Evolutionary conservation across 139 green algal species (phyloP).

Genomic region (Chlorella sp.): DNA sequence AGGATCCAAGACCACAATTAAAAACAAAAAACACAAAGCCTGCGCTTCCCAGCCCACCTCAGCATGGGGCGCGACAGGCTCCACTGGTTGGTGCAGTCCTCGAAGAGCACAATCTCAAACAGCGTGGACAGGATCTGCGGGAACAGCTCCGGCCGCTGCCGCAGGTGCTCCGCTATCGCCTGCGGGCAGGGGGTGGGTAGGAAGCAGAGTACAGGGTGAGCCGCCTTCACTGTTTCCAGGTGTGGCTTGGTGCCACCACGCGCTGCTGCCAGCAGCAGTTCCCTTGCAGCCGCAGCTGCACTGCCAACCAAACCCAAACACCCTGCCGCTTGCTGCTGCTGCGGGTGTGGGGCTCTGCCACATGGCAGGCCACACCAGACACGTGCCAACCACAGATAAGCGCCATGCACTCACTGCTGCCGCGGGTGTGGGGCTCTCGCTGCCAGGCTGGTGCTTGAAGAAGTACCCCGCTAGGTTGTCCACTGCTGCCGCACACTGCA

Average conservation of each 20-base stretch:
- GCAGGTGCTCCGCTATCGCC: slow-evolving; percentile 69
- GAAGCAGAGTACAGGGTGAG: background rate
- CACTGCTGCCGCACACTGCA: slow-evolving; percentile 85
- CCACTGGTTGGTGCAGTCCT: slow-evolving; percentile 99
- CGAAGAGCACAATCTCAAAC: slow-evolving; percentile 98
- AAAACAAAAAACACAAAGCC: too few species aligned
- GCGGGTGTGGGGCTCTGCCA: too few species aligned
- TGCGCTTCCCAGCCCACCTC: slow-evolving; percentile 4
- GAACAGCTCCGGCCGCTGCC: slow-evolving; percentile 65
- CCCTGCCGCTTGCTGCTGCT: too few species aligned
- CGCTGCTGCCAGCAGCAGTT: too few species aligned
- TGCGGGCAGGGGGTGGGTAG: slow-evolving; percentile 4
- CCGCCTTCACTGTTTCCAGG: too few species aligned
- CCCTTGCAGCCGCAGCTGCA: too few species aligned
- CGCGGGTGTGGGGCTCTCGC: slow-evolving; percentile 43
- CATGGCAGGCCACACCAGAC: too few species aligned
- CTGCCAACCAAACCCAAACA: too few species aligned
- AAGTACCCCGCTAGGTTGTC: slow-evolving; percentile 93
- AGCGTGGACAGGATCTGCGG: slow-evolving; percentile 80
- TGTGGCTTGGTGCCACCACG: too few species aligned
- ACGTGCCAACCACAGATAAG: too few species aligned
- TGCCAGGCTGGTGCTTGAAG: slow-evolving; percentile 66
- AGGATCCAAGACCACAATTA: slow-evolving; percentile 97
- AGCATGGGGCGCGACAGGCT: slow-evolving; percentile 95
- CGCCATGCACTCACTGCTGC: slow-evolving; percentile 39